These are phyloP conservation scores for Boletellus sp. DNA, from an alignment of 768 basidiomycete species.

Conservation along the genomic window DNA sequence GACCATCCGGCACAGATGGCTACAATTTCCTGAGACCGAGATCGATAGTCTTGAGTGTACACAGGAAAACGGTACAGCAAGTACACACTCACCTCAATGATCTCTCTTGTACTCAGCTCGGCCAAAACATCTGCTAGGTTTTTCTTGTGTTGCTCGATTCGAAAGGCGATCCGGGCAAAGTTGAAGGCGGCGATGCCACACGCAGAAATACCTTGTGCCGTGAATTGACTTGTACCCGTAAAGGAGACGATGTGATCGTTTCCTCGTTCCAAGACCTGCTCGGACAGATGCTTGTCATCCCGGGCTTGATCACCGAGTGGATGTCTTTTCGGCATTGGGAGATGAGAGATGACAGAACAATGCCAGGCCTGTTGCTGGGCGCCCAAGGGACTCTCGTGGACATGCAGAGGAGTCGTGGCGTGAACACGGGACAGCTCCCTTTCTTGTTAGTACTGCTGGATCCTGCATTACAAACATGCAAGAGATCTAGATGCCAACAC, in stretches of 20 bases:
- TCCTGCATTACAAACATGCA: no score
- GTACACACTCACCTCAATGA: constrained; percentile 23
- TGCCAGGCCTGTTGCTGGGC: background rate
- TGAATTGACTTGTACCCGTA: constrained; percentile 55
- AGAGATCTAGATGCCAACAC: background rate
- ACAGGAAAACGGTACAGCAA: background rate
- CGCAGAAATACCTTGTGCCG: constrained; percentile 42
- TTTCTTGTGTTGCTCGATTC: constrained; percentile 13
- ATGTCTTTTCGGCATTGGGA: background rate
- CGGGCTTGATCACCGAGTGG: background rate
- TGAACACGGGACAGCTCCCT: no score
- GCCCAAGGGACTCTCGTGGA: background rate
- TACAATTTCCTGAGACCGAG: constrained; percentile 46
- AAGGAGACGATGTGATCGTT: constrained; percentile 43
- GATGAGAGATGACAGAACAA: constrained; percentile 5
- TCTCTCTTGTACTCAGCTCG: constrained; percentile 19
- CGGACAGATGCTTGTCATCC: background rate
- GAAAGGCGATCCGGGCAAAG: constrained; percentile 51
- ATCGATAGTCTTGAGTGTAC: background rate
- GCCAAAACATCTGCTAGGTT: constrained; percentile 15
- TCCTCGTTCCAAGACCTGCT: constrained; percentile 22
- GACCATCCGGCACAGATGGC: constrained; percentile 58
- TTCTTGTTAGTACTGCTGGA: no score
- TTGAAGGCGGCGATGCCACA: constrained; percentile 69
- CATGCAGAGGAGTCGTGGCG: no score